These are phyloP conservation scores for Wickerhamomyces ciferrii DNA, from an alignment of 805 yeast genomes.

Conservation along the genomic window DNA sequence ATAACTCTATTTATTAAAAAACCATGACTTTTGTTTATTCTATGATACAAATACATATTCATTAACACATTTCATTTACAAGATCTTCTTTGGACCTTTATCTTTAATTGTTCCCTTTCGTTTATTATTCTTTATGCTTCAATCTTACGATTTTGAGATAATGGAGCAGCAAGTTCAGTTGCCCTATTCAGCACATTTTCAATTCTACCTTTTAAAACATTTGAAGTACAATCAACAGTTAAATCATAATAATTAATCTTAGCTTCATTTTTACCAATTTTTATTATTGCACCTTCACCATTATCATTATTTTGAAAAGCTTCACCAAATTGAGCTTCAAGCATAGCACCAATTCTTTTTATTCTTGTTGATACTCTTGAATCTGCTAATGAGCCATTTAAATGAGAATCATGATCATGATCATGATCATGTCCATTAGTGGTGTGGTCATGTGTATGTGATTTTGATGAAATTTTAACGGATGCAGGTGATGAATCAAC, in stretches of 20 bases:
- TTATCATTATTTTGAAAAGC: constrained; percentile 42
- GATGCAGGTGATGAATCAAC: constrained; percentile 95
- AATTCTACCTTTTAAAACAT: constrained; percentile 75
- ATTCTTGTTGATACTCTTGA: constrained; percentile 34
- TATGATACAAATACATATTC: neutral
- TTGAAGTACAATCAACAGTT: constrained; percentile 67
- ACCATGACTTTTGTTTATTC: neutral
- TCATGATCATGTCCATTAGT: constrained; percentile 12
- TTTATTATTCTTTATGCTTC: neutral
- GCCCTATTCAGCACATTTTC: constrained; percentile 78
- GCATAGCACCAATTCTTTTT: constrained; percentile 52
- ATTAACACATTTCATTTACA: neutral
- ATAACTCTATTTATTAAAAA: too few relatives aligned
- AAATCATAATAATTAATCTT: constrained; percentile 57
- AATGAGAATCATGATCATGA: too few relatives aligned
- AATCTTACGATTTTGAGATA: constrained; percentile 38
- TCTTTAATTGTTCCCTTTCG: neutral
- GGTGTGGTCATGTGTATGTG: constrained; percentile 36
- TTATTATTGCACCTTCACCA: constrained; percentile 48
- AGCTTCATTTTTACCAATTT: constrained; percentile 75
- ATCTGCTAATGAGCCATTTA: constrained; percentile 25
- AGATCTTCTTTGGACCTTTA: too few relatives aligned
- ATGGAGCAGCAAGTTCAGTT: constrained; percentile 76
- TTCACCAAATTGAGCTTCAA: constrained; percentile 87
- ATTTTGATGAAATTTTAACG: constrained; percentile 72